Percentiles rank a stretch among this genome's conserved stretches.
Conservation (phyloP, 306 rosid species). For the Boehmeria nivea region DNA sequence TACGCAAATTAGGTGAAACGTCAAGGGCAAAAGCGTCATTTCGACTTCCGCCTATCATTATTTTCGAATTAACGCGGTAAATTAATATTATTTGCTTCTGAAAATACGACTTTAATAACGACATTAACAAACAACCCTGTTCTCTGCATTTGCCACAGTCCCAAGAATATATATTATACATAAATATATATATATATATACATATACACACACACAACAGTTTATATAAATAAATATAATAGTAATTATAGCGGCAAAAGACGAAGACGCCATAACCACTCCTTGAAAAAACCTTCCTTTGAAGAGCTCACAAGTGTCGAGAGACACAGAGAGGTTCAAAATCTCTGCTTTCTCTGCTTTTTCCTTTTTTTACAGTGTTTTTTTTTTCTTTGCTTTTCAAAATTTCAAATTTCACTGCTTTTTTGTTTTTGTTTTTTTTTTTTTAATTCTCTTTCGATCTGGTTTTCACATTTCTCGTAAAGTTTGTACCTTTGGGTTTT, state of each 20-base stretch:
- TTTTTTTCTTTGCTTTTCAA: background rate
- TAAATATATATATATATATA: too few species aligned
- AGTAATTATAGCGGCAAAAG: constrained; percentile 20
- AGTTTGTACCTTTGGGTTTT: background rate
- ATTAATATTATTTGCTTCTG: background rate
- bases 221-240: background rate
- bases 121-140: background rate
- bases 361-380: background rate
- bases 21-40: constrained; percentile 40
- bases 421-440: background rate
- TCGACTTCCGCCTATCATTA: background rate
- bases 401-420: background rate
- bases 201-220: background rate
- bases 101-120: background rate
- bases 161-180: too few species aligned
- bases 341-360: background rate
- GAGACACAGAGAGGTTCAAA: background rate
- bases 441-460: background rate
- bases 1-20: constrained; percentile 19
- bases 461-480: background rate
- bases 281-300: background rate
- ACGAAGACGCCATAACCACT: constrained; percentile 60
- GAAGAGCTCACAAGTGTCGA: background rate
- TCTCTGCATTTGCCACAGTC: too few species aligned
- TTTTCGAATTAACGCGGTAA: constrained; percentile 22